These are phyloP conservation scores for Rhodotorula sp. DNA, from an alignment of 1,284 basidiomycete species.

Conservation along the genomic window DNA sequence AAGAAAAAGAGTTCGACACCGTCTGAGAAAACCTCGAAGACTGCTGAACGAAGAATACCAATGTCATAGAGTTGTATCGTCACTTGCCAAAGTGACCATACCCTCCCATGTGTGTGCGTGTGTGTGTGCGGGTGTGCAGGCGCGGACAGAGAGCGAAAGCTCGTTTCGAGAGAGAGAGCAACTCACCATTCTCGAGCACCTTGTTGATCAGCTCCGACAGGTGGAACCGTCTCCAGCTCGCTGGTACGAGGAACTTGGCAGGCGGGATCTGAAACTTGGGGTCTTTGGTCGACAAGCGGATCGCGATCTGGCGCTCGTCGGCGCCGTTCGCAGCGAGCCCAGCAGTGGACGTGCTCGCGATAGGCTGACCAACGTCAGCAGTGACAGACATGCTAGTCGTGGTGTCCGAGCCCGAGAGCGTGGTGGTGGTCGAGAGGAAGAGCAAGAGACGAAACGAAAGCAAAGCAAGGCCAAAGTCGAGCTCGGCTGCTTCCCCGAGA, in stretches of 20 bases:
- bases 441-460: background rate
- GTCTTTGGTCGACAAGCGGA: constrained; percentile 76
- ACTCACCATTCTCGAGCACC: constrained; percentile 57
- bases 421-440: constrained; percentile 21
- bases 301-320: constrained; percentile 54
- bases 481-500: background rate
- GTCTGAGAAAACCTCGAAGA: constrained; percentile 42
- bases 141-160: background rate
- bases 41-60: constrained; percentile 42
- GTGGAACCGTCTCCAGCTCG: constrained; percentile 86
- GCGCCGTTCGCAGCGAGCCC: background rate
- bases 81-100: constrained; percentile 16
- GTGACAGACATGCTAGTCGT: background rate
- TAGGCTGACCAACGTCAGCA: constrained; percentile 15
- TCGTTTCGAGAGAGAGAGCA: background rate
- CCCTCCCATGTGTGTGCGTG: no score
- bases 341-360: constrained; percentile 29
- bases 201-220: constrained; percentile 98
- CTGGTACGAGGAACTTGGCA: constrained; percentile 91
- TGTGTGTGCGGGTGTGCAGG: background rate
- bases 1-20: constrained; percentile 36
- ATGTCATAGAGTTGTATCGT: constrained; percentile 39
- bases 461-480: background rate
- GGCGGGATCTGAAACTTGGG: constrained; percentile 72
- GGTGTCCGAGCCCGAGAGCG: background rate